phyloP scores from a whole-genome alignment of 495 filamentous ascomycete species.

The Tuber umbilicatum region DNA sequence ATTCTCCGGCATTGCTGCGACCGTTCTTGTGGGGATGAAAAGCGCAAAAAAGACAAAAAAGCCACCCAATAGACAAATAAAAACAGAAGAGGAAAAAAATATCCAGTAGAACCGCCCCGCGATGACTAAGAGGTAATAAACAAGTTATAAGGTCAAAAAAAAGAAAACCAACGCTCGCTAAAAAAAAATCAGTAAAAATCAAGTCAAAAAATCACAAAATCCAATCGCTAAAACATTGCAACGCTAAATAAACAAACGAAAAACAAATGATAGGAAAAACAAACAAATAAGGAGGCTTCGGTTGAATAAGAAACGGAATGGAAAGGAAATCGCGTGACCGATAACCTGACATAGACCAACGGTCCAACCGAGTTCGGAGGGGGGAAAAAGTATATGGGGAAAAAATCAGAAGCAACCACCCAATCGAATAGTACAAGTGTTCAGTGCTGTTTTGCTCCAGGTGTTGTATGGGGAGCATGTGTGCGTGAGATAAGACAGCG shows the following conservation, averaged over 20 bases:
- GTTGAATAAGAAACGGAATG: conserved; percentile 5
- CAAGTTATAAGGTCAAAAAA: conserved; percentile 31
- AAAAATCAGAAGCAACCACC: conserved; percentile 30
- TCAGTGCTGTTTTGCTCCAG: conserved; percentile 25
- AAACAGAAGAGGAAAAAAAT: conserved; percentile 21
- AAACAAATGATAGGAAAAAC: conserved; percentile 33
- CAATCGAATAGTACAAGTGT: conserved; percentile 38
- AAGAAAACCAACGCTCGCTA: conserved; percentile 38
- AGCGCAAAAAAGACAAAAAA: background rate
- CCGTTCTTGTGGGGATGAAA: conserved; percentile 33
- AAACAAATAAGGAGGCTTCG: conserved; percentile 16
- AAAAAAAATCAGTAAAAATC: conserved; percentile 36
- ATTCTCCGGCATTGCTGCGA: conserved; percentile 42
- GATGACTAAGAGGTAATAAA: conserved; percentile 32
- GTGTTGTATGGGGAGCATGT: conserved; percentile 28
- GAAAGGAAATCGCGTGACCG: conserved; percentile 28
- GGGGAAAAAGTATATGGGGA: background rate
- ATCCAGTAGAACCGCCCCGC: conserved; percentile 35
- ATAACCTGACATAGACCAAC: conserved; percentile 14
- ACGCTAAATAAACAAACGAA: conserved; percentile 35
- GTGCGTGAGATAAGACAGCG: conserved; percentile 14
- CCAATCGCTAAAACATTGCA: conserved; percentile 23
- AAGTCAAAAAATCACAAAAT: conserved; percentile 16
- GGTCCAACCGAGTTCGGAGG: conserved; percentile 31
- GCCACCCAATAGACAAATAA: conserved; percentile 1